Percentiles rank a stretch among this genome's conserved stretches.
Conservation (phyloP, 805 yeast species). For the Pichia cephalocereana region DNA sequence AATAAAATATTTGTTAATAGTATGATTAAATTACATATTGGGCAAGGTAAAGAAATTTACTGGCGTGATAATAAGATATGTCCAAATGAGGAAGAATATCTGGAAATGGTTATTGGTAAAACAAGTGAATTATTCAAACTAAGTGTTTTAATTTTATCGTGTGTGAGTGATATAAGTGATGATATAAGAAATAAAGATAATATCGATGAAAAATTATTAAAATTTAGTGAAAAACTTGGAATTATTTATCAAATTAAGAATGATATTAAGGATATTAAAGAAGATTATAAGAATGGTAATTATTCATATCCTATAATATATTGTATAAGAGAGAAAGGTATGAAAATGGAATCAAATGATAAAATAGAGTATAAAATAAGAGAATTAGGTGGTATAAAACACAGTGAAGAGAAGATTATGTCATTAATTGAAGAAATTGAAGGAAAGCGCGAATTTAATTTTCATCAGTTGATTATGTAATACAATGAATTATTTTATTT, state of each 20-base stretch:
- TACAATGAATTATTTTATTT: no score
- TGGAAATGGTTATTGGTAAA: constrained; percentile 75
- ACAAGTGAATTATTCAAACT: constrained; percentile 86
- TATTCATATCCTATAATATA: constrained; percentile 75
- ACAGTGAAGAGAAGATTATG: not conserved
- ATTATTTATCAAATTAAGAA: constrained; percentile 78
- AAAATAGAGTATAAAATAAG: no score
- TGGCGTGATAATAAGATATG: constrained; percentile 67
- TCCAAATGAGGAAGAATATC: constrained; percentile 57
- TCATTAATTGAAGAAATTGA: not conserved
- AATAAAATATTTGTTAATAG: constrained; percentile 52
- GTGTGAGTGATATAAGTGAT: not conserved
- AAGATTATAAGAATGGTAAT: constrained; percentile 74
- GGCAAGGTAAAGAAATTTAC: constrained; percentile 82
- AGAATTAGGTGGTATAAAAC: not conserved
- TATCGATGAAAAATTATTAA: constrained; percentile 29
- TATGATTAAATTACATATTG: constrained; percentile 71
- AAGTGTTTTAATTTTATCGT: constrained; percentile 53
- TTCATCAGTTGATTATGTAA: no score
- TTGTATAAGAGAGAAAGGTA: not conserved
- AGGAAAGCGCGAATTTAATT: no score
- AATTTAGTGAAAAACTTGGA: constrained; percentile 70
- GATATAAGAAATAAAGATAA: not conserved
- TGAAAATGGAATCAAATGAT: no score
- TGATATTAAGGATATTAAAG: constrained; percentile 65